phyloP scores from a whole-genome alignment of 2,329 filamentous ascomycete genomes.

The Exophiala spinifera region DNA sequence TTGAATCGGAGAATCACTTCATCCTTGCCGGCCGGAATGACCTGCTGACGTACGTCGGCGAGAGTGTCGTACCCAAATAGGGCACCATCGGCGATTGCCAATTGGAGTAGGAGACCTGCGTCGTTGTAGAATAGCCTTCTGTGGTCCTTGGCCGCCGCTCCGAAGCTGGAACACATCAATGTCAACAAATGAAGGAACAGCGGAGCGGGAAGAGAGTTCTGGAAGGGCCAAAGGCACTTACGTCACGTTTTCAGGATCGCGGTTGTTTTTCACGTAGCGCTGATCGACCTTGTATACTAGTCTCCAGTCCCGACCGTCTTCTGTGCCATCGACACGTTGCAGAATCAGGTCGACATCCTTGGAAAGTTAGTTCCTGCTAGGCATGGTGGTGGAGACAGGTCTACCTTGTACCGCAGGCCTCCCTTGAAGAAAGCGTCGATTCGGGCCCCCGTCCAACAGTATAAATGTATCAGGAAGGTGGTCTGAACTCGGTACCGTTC shows the following conservation, averaged over 20 bases:
- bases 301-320: conserved; percentile 9
- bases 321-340: conserved; percentile 3
- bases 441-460: conserved; percentile 22
- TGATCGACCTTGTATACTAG: conserved; percentile 22
- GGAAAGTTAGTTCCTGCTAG: neutral
- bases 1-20: conserved; percentile 12
- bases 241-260: conserved; percentile 17
- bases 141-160: conserved; percentile 10
- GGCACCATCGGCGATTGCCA: conserved; percentile 18
- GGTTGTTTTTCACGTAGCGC: conserved; percentile 24
- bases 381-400: neutral
- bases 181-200: neutral
- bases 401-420: conserved; percentile 15
- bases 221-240: neutral
- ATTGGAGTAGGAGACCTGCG: conserved; percentile 7
- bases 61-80: conserved; percentile 15
- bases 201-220: neutral
- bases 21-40: conserved; percentile 12
- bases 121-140: conserved; percentile 17
- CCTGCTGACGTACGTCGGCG: conserved; percentile 11
- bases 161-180: conserved; percentile 1
- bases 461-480: conserved; percentile 19
- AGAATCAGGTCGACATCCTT: conserved; percentile 15
- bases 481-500: conserved; percentile 14
- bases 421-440: conserved; percentile 21